These are phyloP conservation scores for Coemansia sp. DNA, from an alignment of 192 early-diverging fungal species.

Conservation along the genomic window DNA sequence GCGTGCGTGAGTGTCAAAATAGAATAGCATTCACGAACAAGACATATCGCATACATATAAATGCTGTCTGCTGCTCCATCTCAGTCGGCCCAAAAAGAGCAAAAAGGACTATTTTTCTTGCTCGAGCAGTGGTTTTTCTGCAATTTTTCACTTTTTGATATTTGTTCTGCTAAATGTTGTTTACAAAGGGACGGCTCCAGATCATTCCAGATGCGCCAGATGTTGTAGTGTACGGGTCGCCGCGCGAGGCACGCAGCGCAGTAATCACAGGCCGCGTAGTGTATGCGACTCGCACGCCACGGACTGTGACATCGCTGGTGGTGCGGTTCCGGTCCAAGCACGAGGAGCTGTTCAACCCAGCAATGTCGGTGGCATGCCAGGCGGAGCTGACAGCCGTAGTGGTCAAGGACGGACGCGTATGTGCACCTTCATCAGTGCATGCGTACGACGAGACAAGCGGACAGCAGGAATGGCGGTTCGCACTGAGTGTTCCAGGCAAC, in stretches of 20 bases:
- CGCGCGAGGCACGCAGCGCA: constrained; percentile 33
- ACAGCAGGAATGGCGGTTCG: constrained; percentile 43
- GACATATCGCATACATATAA: not conserved
- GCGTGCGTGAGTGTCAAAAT: not conserved
- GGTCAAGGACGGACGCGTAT: constrained; percentile 30
- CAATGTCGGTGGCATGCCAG: constrained; percentile 33
- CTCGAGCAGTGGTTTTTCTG: not conserved
- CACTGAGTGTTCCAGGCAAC: constrained; percentile 41
- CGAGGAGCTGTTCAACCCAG: constrained; percentile 44
- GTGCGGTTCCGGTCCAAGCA: constrained; percentile 37
- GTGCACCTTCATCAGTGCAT: constrained; percentile 11
- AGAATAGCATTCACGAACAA: constrained; percentile 1
- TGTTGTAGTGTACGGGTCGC: constrained; percentile 34
- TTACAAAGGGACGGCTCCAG: constrained; percentile 35
- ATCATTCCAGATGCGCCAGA: constrained; percentile 40
- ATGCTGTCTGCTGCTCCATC: not conserved
- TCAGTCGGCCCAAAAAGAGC: too few relatives aligned
- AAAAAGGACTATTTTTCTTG: not conserved
- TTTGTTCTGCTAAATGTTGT: constrained; percentile 21
- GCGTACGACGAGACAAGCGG: constrained; percentile 11
- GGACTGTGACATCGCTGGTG: constrained; percentile 29
- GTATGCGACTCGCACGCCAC: constrained; percentile 19
- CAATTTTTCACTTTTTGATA: too few relatives aligned
- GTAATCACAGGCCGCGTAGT: constrained; percentile 38
- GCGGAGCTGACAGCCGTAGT: constrained; percentile 24